Conservation (phyloP, 2,329 filamentous ascomycete genomes). For the Fusarium proliferatum region DNA sequence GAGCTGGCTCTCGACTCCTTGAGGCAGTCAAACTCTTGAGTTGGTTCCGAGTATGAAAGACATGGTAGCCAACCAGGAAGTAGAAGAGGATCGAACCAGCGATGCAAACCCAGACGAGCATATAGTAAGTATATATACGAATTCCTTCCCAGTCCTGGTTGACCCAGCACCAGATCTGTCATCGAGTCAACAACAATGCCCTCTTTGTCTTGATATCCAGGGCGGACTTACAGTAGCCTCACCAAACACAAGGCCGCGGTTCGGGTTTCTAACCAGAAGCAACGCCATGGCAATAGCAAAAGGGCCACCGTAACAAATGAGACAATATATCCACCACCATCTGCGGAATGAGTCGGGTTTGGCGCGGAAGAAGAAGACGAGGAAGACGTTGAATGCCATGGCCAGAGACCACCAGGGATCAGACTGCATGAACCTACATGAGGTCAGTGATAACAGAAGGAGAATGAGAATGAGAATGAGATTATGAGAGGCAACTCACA, state of each 20-base stretch:
- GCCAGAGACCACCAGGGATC: slow-evolving; percentile 82
- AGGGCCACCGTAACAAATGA: slow-evolving; percentile 78
- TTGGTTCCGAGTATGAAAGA: slow-evolving; percentile 68
- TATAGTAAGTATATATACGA: slow-evolving; percentile 71
- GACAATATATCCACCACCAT: slow-evolving; percentile 77
- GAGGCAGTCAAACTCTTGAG: slow-evolving; percentile 62
- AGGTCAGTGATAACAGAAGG: slow-evolving; percentile 56
- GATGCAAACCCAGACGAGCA: slow-evolving; percentile 71
- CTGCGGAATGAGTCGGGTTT: slow-evolving; percentile 75
- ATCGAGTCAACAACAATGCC: slow-evolving; percentile 3
- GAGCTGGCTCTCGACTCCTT: slow-evolving; percentile 45
- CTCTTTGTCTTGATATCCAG: rapidly evolving
- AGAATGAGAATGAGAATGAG: slow-evolving; percentile 37
- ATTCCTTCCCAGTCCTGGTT: slow-evolving; percentile 64
- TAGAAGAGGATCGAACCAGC: slow-evolving; percentile 66
- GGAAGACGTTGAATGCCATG: slow-evolving; percentile 85
- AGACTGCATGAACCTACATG: slow-evolving; percentile 77
- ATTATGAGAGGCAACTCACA: slow-evolving; percentile 59
- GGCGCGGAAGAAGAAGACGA: slow-evolving; percentile 72
- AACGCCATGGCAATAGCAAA: slow-evolving; percentile 74
- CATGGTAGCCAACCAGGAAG: slow-evolving; percentile 67
- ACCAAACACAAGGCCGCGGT: slow-evolving; percentile 60
- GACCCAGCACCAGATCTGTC: slow-evolving; percentile 72
- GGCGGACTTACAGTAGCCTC: slow-evolving; percentile 63
- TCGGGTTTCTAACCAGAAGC: slow-evolving; percentile 63